phyloP scores from a whole-genome alignment of 345 rosid genomes.

The Reutealis trisperma region DNA sequence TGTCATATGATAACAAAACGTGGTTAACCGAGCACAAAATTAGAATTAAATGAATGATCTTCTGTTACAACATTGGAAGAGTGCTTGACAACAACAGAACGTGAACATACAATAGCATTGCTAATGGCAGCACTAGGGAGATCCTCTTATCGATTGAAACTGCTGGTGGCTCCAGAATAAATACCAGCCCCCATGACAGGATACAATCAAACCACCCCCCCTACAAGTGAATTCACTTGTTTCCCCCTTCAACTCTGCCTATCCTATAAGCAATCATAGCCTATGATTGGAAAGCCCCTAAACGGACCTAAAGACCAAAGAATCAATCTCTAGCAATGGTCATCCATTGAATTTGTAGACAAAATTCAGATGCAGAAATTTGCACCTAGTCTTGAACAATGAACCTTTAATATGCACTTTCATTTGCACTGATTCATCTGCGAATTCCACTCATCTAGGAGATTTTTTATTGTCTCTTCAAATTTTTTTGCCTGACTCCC shows the following conservation, averaged over 20 bases:
- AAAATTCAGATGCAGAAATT: constrained; percentile 29
- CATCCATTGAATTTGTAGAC: constrained; percentile 23
- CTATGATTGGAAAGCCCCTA: constrained; percentile 23
- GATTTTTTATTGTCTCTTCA: constrained; percentile 61
- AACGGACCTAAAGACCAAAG: constrained; percentile 44
- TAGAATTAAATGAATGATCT: constrained; percentile 27
- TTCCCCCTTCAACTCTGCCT: constrained; percentile 30
- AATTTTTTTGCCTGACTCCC: constrained; percentile 79
- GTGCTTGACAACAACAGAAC: background rate
- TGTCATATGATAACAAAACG: background rate
- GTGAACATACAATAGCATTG: constrained; percentile 29
- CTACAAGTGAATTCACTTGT: constrained; percentile 26
- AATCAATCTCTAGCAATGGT: constrained; percentile 25
- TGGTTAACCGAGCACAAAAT: constrained; percentile 12
- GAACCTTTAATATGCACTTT: constrained; percentile 23
- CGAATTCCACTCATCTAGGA: constrained; percentile 69
- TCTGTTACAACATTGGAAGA: constrained; percentile 18
- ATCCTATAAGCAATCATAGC: constrained; percentile 30
- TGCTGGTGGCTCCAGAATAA: constrained; percentile 5
- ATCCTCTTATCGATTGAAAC: constrained; percentile 8
- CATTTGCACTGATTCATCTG: constrained; percentile 81
- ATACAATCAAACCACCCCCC: background rate
- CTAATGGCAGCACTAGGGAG: constrained; percentile 27
- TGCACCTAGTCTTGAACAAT: constrained; percentile 19
- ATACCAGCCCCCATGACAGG: constrained; percentile 9